Conservation (phyloP, 441 rosid genomes). For the Erysimum pusillum region DNA sequence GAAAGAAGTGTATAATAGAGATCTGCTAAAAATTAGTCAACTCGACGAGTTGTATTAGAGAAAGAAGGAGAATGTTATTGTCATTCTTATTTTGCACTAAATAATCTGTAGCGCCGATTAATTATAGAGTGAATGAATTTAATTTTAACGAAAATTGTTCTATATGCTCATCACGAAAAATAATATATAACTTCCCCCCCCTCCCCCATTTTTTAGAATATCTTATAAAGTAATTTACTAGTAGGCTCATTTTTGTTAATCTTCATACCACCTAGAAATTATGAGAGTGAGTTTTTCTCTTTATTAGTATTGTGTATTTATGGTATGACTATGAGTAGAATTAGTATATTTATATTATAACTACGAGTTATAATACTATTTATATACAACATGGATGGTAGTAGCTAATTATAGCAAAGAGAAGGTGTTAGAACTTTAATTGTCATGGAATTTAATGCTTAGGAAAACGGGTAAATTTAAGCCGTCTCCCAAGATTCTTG, state of each 20-base stretch:
- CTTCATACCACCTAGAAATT: too few relatives aligned
- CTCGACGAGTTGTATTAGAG: constrained; percentile 15
- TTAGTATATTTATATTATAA: background rate
- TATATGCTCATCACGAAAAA: background rate
- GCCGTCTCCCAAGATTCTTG: constrained; percentile 41
- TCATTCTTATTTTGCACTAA: constrained; percentile 16
- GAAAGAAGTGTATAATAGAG: constrained; percentile 20
- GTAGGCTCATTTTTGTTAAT: background rate
- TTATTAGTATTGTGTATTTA: background rate
- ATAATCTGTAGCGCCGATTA: background rate
- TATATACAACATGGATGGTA: constrained; percentile 35
- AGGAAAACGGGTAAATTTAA: constrained; percentile 32
- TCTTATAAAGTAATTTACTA: background rate
- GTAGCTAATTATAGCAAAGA: constrained; percentile 42
- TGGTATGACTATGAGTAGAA: constrained; percentile 13
- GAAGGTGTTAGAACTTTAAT: constrained; percentile 29
- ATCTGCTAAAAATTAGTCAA: background rate
- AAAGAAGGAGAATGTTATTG: constrained; percentile 10
- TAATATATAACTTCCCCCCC: background rate
- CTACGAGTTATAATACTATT: constrained; percentile 7
- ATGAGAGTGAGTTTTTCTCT: background rate
- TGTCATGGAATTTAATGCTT: constrained; percentile 30
- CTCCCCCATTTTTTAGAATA: background rate
- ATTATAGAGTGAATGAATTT: background rate
- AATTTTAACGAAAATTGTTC: background rate